A percentile compares a stretch with the other conserved stretches of the same genome.
phyloP scores from a whole-genome alignment of 2,329 filamentous ascomycete species.

The Penicillium corylophilum region DNA sequence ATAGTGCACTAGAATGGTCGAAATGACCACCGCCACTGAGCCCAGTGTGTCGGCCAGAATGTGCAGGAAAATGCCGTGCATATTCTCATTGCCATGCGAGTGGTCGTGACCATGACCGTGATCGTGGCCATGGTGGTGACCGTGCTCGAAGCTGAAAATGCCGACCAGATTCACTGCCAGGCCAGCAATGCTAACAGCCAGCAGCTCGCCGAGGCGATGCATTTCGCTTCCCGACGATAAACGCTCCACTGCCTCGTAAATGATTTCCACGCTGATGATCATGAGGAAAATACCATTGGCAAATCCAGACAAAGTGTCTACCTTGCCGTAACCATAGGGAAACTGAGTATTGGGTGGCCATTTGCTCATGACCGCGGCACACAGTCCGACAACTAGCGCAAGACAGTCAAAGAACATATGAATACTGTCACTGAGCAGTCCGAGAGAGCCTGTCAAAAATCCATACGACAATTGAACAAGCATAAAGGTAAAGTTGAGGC shows the following conservation, averaged over 20 bases:
- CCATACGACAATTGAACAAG: constrained; percentile 90
- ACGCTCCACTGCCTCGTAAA: constrained; percentile 88
- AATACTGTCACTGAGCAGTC: constrained; percentile 94
- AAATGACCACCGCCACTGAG: constrained; percentile 90
- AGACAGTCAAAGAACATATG: constrained; percentile 99
- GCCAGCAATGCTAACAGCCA: constrained; percentile 83
- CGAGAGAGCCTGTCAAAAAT: constrained; percentile 87
- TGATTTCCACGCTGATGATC: constrained; percentile 92
- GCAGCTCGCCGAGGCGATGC: constrained; percentile 78
- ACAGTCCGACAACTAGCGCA: constrained; percentile 82
- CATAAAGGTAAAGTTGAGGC: constrained; percentile 95
- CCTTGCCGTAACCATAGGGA: constrained; percentile 94
- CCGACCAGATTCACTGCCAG: constrained; percentile 89
- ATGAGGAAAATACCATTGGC: constrained; percentile 94
- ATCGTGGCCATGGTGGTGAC: constrained; percentile 48
- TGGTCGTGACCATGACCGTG: constrained; percentile 51
- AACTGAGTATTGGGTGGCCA: constrained; percentile 89
- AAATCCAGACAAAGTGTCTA: constrained; percentile 93
- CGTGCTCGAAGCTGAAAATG: constrained; percentile 77
- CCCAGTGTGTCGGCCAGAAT: constrained; percentile 93
- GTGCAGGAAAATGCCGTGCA: constrained; percentile 96
- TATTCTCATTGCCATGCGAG: constrained; percentile 85
- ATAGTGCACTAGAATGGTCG: constrained; percentile 81
- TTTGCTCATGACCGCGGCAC: constrained; percentile 92
- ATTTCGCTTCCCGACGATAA: constrained; percentile 81